These are phyloP conservation scores for Pichia sp. DNA, from an alignment of 1,139 yeast genomes.

Conservation along the genomic window DNA sequence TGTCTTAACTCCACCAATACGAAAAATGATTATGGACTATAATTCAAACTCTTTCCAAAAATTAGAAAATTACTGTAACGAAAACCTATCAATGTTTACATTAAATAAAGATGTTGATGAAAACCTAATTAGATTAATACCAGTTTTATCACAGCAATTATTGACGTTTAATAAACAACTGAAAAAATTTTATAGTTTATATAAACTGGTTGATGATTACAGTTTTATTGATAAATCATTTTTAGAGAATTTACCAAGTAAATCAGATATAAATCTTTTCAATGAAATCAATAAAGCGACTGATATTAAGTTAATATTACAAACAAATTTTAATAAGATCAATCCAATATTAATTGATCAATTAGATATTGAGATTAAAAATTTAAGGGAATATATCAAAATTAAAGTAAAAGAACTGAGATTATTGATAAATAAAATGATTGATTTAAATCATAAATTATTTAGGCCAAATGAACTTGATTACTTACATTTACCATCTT, in stretches of 20 bases:
- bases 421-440: slow-evolving; percentile 10
- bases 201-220: slow-evolving; percentile 21
- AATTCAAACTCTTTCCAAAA: slow-evolving; percentile 13
- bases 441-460: slow-evolving; percentile 12
- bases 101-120: slow-evolving; percentile 22
- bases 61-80: slow-evolving; percentile 20
- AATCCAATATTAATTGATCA: slow-evolving; percentile 21
- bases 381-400: slow-evolving; percentile 13
- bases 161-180: slow-evolving; percentile 19
- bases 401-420: slow-evolving; percentile 15
- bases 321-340: slow-evolving; percentile 24
- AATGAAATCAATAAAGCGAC: slow-evolving; percentile 18
- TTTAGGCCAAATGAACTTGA: slow-evolving; percentile 13
- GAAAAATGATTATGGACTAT: slow-evolving; percentile 21
- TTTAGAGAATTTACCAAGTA: slow-evolving; percentile 22
- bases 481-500: slow-evolving; percentile 6
- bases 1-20: slow-evolving; percentile 17
- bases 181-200: slow-evolving; percentile 20
- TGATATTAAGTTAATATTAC: slow-evolving; percentile 24
- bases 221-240: slow-evolving; percentile 13
- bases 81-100: slow-evolving; percentile 20
- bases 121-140: slow-evolving; percentile 23
- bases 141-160: slow-evolving; percentile 24
- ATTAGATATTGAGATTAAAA: slow-evolving; percentile 19
- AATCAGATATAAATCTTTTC: slow-evolving; percentile 19